These are phyloP conservation scores for Ophiostoma sp. DNA, from an alignment of 2,329 filamentous ascomycete genomes.

Conservation along the genomic window DNA sequence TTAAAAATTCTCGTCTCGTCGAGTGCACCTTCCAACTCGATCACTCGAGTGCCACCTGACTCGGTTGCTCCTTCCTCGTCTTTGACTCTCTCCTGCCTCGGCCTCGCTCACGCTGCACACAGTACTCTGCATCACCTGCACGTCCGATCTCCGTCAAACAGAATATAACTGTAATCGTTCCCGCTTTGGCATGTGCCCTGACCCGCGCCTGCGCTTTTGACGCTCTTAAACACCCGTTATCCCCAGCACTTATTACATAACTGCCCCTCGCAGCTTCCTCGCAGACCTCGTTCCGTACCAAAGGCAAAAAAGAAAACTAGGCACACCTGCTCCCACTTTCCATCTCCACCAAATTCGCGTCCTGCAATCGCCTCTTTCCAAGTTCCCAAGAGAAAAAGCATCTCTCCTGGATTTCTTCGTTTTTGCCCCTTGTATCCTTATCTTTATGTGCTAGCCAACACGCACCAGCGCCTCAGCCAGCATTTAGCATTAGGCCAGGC, in stretches of 20 bases:
- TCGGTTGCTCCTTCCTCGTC: slow-evolving; percentile 11
- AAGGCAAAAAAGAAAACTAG: background rate
- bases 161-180: slow-evolving; percentile 12
- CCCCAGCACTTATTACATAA: background rate
- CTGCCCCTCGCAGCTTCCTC: background rate
- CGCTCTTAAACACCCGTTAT: slow-evolving; percentile 1
- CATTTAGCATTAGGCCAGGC: background rate
- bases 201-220: slow-evolving; percentile 12
- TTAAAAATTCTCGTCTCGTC: background rate
- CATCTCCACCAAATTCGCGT: background rate
- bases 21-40: background rate
- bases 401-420: background rate
- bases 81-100: background rate
- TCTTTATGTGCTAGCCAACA: background rate
- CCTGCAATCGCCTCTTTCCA: background rate
- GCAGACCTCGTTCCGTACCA: background rate
- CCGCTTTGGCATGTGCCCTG: slow-evolving; percentile 22
- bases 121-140: background rate
- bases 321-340: slow-evolving; percentile 6
- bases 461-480: background rate
- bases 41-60: slow-evolving; percentile 15
- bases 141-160: slow-evolving; percentile 9
- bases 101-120: background rate
- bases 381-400: background rate
- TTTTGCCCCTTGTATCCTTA: background rate